Evolutionary conservation across 768 basidiomycete genomes (phyloP).

Genomic region (Cystofilobasidium capitatum): DNA sequence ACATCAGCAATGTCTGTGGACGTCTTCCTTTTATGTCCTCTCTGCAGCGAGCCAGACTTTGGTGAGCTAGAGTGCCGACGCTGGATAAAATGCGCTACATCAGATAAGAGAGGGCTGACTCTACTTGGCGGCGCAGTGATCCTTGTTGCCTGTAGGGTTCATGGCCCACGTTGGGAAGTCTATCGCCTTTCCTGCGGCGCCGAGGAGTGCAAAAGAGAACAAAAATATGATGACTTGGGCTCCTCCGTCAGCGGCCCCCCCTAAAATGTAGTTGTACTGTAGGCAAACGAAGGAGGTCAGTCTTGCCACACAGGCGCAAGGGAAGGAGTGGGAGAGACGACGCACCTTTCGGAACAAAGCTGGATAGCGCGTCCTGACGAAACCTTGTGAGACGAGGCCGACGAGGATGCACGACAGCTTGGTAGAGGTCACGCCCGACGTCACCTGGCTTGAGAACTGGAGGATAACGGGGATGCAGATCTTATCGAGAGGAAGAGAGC

Average conservation of each 20-base stretch:
- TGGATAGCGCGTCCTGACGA: slow-evolving; percentile 16
- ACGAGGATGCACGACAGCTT: slow-evolving; percentile 9
- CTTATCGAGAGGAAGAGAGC: slow-evolving; percentile 7
- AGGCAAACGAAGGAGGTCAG: not conserved
- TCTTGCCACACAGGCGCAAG: too few relatives aligned
- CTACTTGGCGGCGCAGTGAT: too few relatives aligned
- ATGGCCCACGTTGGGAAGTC: slow-evolving; percentile 27
- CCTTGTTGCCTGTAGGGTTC: not conserved
- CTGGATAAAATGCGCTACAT: too few relatives aligned
- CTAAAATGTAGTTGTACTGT: slow-evolving; percentile 23
- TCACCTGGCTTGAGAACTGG: slow-evolving; percentile 18
- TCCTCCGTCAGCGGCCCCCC: slow-evolving; percentile 22
- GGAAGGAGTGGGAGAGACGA: too few relatives aligned
- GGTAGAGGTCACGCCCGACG: slow-evolving; percentile 18
- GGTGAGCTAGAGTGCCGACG: too few relatives aligned
- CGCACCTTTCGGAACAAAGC: slow-evolving; percentile 9
- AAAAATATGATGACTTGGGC: slow-evolving; percentile 19
- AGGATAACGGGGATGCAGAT: slow-evolving; percentile 20
- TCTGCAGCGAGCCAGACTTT: too few relatives aligned
- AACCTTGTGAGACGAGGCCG: slow-evolving; percentile 24
- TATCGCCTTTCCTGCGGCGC: slow-evolving; percentile 11
- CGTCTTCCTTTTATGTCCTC: too few relatives aligned
- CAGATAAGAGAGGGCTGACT: too few relatives aligned
- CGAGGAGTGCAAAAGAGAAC: slow-evolving; percentile 25
- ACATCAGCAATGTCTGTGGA: too few relatives aligned